A percentile compares a stretch with the other conserved stretches of the same genome.
These are phyloP conservation scores for Gossypium arboreum DNA, from an alignment of 345 rosid species.

Conservation along the genomic window DNA sequence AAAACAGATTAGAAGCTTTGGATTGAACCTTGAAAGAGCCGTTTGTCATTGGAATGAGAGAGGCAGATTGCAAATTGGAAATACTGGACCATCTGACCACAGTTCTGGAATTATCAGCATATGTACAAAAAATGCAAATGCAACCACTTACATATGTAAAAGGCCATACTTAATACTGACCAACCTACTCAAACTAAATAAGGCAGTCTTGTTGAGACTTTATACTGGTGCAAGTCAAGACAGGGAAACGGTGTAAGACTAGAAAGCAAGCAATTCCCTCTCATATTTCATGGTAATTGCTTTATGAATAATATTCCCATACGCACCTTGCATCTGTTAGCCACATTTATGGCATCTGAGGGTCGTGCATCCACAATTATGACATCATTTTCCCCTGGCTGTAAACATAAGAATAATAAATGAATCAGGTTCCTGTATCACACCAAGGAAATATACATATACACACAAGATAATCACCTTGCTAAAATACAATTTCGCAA, in stretches of 20 bases:
- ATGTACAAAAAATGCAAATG: background rate
- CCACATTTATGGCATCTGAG: slow-evolving; percentile 85
- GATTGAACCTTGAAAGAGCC: background rate
- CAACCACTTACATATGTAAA: background rate
- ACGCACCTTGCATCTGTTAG: slow-evolving; percentile 54
- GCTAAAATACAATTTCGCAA: slow-evolving; percentile 56
- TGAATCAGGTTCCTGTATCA: background rate
- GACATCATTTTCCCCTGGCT: slow-evolving; percentile 57
- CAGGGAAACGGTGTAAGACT: background rate
- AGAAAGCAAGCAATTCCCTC: background rate
- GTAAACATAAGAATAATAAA: slow-evolving; percentile 26
- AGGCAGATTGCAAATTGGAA: background rate
- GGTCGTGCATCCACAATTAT: slow-evolving; percentile 64
- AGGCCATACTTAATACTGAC: background rate
- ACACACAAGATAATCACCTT: slow-evolving; percentile 44
- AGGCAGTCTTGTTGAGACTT: background rate
- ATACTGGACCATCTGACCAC: background rate
- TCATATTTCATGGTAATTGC: background rate
- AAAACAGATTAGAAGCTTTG: slow-evolving; percentile 13
- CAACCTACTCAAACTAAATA: background rate
- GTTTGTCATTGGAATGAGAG: background rate
- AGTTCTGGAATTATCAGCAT: background rate
- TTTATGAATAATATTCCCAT: background rate
- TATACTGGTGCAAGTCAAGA: background rate
- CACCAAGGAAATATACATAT: background rate